Conservation (phyloP, 306 rosid genomes). For the Malus domestica region DNA sequence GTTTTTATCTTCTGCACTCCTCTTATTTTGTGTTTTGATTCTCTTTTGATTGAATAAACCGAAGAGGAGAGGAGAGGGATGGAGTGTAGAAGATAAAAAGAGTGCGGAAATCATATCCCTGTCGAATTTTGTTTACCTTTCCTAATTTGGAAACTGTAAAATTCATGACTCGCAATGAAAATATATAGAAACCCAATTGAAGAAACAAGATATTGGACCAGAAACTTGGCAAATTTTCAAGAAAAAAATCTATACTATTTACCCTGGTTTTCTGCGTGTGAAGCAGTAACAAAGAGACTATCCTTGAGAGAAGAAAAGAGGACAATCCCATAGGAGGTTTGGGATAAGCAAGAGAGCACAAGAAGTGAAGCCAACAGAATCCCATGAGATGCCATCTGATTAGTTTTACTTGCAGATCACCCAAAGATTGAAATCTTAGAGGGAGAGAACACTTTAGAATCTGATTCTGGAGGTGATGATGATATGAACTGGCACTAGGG, state of each 20-base stretch:
- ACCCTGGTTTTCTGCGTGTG: conserved; percentile 64
- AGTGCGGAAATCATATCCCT: background rate
- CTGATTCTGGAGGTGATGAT: conserved; percentile 5
- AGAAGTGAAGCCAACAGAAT: conserved; percentile 44
- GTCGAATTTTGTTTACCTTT: no score
- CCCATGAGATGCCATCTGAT: conserved; percentile 48
- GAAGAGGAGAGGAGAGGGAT: background rate
- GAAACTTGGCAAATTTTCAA: background rate
- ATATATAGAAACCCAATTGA: background rate
- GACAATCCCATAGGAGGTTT: conserved; percentile 36
- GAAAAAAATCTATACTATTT: background rate
- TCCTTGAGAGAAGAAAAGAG: conserved; percentile 50
- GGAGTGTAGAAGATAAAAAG: background rate
- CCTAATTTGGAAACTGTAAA: background rate
- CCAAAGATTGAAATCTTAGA: background rate
- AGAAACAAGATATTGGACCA: background rate
- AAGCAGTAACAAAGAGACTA: conserved; percentile 57
- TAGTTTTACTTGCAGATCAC: background rate
- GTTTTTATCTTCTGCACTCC: background rate
- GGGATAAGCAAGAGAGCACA: conserved; percentile 40
- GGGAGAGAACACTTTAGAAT: background rate
- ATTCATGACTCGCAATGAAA: background rate
- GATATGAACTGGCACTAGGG: background rate
- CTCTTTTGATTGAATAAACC: background rate
- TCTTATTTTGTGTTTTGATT: background rate